phyloP scores from a whole-genome alignment of 345 rosid species.

The Noccaea bulbosa region DNA sequence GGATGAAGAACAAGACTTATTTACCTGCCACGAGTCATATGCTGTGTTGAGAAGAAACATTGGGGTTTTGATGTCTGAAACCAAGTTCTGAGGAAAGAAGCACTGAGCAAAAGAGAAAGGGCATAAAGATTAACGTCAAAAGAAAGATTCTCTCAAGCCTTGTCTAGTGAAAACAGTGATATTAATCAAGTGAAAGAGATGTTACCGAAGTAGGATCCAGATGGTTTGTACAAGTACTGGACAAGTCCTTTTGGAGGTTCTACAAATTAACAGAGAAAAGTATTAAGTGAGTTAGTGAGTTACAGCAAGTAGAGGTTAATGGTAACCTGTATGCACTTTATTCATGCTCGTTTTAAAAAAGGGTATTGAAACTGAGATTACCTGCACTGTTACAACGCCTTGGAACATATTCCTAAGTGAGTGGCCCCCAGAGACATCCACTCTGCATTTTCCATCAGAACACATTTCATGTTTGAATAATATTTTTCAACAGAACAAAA shows the following conservation, averaged over 20 bases:
- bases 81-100: conserved; percentile 85
- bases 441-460: conserved; percentile 49
- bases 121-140: not conserved
- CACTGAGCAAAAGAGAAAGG: conserved; percentile 52
- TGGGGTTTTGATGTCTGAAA: conserved; percentile 70
- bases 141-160: conserved; percentile 22
- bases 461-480: conserved; percentile 14
- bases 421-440: conserved; percentile 82
- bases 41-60: conserved; percentile 82
- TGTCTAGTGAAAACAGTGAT: conserved; percentile 4
- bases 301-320: not conserved
- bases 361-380: conserved; percentile 33
- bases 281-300: conserved; percentile 1
- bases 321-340: conserved; percentile 2
- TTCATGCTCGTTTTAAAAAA: not conserved
- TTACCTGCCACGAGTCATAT: conserved; percentile 89
- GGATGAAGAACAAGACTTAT: conserved; percentile 9
- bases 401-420: conserved; percentile 64
- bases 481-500: not conserved
- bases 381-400: conserved; percentile 88
- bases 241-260: conserved; percentile 72
- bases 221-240: conserved; percentile 67
- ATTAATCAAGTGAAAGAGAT: conserved; percentile 17
- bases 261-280: conserved; percentile 32
- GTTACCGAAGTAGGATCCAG: conserved; percentile 81